phyloP scores from a whole-genome alignment of 495 filamentous ascomycete genomes.

The Talaromyces borbonicus region DNA sequence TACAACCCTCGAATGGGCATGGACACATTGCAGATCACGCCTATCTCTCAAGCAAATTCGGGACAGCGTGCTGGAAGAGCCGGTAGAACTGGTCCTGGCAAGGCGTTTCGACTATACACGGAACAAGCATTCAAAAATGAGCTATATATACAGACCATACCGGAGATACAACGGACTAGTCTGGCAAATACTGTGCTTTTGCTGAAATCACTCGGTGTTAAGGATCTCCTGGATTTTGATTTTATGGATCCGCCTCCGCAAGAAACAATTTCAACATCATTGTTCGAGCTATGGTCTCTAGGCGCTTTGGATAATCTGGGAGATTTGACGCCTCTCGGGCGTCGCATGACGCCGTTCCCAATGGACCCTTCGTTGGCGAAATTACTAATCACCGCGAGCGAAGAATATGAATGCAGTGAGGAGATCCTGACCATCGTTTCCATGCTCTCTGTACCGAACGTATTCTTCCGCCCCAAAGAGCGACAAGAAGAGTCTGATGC shows the following conservation, averaged over 20 bases:
- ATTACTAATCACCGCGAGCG: slow-evolving; percentile 76
- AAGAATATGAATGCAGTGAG: slow-evolving; percentile 85
- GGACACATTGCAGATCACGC: slow-evolving; percentile 97
- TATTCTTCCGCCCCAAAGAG: slow-evolving; percentile 97
- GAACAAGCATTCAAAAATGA: slow-evolving; percentile 94
- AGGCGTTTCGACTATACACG: slow-evolving; percentile 90
- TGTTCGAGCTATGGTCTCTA: slow-evolving; percentile 97
- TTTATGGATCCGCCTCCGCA: slow-evolving; percentile 99
- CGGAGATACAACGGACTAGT: slow-evolving; percentile 96
- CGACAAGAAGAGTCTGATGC: slow-evolving; percentile 94
- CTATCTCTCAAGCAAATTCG: slow-evolving; percentile 94
- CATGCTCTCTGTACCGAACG: slow-evolving; percentile 93
- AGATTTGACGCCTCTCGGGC: slow-evolving; percentile 77
- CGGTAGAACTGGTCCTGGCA: slow-evolving; percentile 89
- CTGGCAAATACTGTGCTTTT: slow-evolving; percentile 89
- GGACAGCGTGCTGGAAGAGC: slow-evolving; percentile 90
- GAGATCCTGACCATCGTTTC: slow-evolving; percentile 98
- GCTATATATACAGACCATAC: slow-evolving; percentile 94
- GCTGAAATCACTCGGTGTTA: slow-evolving; percentile 89
- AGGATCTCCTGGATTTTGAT: slow-evolving; percentile 92
- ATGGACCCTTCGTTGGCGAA: slow-evolving; percentile 95
- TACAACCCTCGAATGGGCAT: slow-evolving; percentile 99
- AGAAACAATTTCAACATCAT: slow-evolving; percentile 91
- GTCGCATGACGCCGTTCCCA: slow-evolving; percentile 92
- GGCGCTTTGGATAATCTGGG: slow-evolving; percentile 91